Evolutionary conservation across 176 grass and related monocot species (phyloP).

Genomic region (Aegilops umbellulata): DNA sequence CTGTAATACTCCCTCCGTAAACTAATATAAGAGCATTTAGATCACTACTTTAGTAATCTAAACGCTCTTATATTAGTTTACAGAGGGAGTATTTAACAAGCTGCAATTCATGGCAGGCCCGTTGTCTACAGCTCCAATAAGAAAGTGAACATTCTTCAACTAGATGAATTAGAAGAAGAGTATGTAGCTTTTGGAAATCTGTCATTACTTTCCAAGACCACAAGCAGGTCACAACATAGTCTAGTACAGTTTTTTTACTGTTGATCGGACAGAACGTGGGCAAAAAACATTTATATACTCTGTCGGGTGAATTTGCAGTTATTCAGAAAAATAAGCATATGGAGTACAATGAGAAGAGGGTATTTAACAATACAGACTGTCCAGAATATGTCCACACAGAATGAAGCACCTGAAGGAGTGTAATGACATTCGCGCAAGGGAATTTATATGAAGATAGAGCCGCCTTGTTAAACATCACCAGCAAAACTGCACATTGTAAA

Average conservation of each 20-base stretch:
- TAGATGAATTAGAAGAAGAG: not conserved
- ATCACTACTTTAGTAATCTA: too few relatives aligned
- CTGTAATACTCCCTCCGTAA: too few relatives aligned
- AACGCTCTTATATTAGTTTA: too few relatives aligned
- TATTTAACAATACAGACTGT: not conserved
- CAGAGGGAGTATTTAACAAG: too few relatives aligned
- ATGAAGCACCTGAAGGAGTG: constrained; percentile 91
- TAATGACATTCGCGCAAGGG: constrained; percentile 92
- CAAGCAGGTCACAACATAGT: not conserved
- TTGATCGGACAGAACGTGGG: not conserved
- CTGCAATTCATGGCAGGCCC: not conserved
- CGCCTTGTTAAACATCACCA: constrained; percentile 99
- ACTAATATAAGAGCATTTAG: too few relatives aligned
- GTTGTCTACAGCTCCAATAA: not conserved
- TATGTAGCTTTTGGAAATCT: not conserved
- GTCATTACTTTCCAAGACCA: not conserved
- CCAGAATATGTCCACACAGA: constrained; percentile 12
- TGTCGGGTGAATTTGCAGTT: not conserved
- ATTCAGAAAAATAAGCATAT: not conserved
- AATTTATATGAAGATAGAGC: constrained; percentile 93
- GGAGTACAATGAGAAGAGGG: not conserved
- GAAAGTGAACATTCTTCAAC: not conserved
- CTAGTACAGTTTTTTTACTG: not conserved
- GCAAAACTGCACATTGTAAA: constrained; percentile 63
- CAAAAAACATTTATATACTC: not conserved